Evolutionary conservation across 148 eudicot genomes (phyloP).

Genomic region (Agrostemma githago): DNA sequence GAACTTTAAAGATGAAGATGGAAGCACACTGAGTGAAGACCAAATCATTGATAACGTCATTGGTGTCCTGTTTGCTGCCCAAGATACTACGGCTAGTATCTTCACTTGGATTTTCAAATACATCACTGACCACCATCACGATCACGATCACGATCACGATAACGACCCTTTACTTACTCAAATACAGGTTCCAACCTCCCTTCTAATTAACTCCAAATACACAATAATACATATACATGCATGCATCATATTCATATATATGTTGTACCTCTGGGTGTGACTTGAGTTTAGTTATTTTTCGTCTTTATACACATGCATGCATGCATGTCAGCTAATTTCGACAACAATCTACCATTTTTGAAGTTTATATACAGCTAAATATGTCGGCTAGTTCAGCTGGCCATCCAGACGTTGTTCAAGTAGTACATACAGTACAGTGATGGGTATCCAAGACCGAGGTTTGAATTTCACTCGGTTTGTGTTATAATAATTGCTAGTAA

Average conservation of each 20-base stretch:
- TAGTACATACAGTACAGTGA: not conserved
- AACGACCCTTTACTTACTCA: conserved; percentile 39
- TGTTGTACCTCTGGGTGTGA: too few species aligned
- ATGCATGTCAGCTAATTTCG: not conserved
- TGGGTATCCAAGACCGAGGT: not conserved
- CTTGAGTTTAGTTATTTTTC: too few species aligned
- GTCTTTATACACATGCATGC: not conserved
- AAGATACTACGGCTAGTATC: conserved; percentile 85
- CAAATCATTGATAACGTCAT: conserved; percentile 73
- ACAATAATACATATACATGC: too few species aligned
- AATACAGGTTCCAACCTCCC: conserved; percentile 42
- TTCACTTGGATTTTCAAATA: conserved; percentile 86
- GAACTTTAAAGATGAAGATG: conserved; percentile 55
- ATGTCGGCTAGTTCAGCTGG: not conserved
- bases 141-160: conserved; percentile 47
- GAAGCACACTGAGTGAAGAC: conserved; percentile 44
- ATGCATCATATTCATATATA: not conserved
- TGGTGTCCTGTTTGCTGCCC: conserved; percentile 88
- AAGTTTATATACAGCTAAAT: too few species aligned
- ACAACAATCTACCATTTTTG: not conserved
- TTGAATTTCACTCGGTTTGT: not conserved
- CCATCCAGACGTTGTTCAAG: not conserved
- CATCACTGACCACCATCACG: conserved; percentile 50
- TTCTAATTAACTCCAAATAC: not conserved
- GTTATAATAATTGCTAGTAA: not conserved